Evolutionary conservation across 495 filamentous ascomycete species (phyloP).

Genomic region (Sordaria brevicollis): DNA sequence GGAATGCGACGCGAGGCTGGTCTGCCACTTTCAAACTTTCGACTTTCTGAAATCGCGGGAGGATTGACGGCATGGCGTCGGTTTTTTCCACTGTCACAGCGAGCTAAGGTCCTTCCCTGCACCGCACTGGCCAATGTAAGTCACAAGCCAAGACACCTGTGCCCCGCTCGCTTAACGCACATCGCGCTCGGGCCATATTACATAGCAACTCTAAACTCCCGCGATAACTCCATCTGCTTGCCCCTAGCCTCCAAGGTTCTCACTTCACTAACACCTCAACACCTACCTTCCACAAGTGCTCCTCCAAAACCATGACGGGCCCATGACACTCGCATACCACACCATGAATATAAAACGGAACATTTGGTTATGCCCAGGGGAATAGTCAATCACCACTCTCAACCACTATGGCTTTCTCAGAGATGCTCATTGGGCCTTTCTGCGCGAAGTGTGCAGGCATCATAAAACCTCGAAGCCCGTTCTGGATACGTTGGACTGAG

Average conservation of each 20-base stretch:
- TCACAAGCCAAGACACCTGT: not conserved
- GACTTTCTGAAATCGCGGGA: not conserved
- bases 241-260: not conserved
- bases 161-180: not conserved
- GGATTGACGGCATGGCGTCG: not conserved
- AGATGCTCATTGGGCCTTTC: not conserved
- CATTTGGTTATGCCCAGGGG: not conserved
- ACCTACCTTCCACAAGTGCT: not conserved
- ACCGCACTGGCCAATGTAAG: not conserved
- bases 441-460: not conserved
- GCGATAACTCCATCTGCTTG: not conserved
- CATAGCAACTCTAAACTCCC: not conserved
- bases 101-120: not conserved
- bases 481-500: not conserved
- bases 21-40: not conserved
- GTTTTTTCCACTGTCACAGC: not conserved
- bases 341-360: not conserved
- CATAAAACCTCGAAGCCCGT: not conserved
- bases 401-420: not conserved
- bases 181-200: not conserved
- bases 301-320: not conserved
- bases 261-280: not conserved
- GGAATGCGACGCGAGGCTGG: constrained; percentile 2
- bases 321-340: not conserved
- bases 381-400: not conserved